Base-by-base conservation (phyloP, 2,329 filamentous ascomycete genomes). In the Pseudofabraea citricarpa region DNA sequence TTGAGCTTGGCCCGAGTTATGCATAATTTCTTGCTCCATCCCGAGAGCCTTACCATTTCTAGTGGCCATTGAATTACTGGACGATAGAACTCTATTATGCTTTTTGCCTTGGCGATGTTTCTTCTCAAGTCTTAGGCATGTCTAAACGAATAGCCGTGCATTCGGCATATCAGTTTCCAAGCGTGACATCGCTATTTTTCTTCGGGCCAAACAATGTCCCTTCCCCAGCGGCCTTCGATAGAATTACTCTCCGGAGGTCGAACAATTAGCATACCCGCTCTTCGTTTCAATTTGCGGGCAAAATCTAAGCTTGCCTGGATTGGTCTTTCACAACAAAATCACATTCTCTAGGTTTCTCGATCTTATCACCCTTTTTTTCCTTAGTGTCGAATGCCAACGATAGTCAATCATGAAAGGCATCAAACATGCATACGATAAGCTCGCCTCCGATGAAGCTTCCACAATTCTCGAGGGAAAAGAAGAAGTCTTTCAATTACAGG, bases 401-500 rank as follows among this genome's bases (percentile, higher is more conserved):
- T 15, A 32, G 9, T 20, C 22, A 32, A 41, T 12, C 16, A 41
- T 46, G 44, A 38, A 36, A 27, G 24, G 2, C 19, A 19, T 27
- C 7, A 24, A 42, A 29, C 33, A 26, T 12, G 20, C 21, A 37
- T 46, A 46, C 26, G 40, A 43, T 21, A 40, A 43, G 35, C 21
- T 46, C 10, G 31, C 40, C 5, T 36, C 40, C 15, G 40, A 29
- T 4, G 36, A 39, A 12, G 7, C 15, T 18, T 31, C 40, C 15
- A 33, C 26, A 35, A 15, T 10, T 8, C 13, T 22, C 20, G 36
- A 33, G 8, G 26, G 31, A 6, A 21, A 35, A 4, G 29, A 22
- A 36, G 27, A 36, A 29, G 36, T 12, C 8, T 8, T 24, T n/a
- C 27, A 41, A n/a, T 19, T 40, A 9, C 38, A 32, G 33, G 39